phyloP scores from a whole-genome alignment of 2,329 filamentous ascomycete species.

The Fusarium sororula region DNA sequence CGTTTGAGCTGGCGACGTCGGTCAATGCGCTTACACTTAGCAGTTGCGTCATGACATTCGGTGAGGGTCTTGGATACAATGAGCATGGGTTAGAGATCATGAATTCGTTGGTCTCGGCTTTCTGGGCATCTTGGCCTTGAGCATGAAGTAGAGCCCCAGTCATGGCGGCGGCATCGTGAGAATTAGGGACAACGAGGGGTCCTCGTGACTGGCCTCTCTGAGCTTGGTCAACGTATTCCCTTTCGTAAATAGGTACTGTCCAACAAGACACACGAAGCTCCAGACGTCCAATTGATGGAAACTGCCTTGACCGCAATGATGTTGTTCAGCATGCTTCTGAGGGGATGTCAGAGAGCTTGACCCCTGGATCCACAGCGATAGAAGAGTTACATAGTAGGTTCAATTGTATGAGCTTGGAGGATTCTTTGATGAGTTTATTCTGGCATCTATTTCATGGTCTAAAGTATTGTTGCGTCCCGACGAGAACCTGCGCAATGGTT shows the following conservation, averaged over 20 bases:
- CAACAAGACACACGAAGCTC: no score
- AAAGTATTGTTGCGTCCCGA: neutral
- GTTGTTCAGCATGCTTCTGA: neutral
- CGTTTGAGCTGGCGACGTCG: conserved; percentile 7
- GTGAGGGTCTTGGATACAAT: neutral
- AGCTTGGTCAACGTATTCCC: neutral
- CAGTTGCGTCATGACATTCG: neutral
- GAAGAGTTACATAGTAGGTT: neutral
- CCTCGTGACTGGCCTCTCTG: neutral
- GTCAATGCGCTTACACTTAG: neutral
- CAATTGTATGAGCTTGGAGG: neutral
- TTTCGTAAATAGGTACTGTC: neutral
- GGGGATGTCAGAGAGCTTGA: neutral
- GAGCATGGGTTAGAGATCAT: neutral
- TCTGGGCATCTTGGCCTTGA: neutral
- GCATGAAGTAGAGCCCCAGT: neutral
- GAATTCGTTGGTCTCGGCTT: neutral
- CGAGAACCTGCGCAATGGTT: neutral
- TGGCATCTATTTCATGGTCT: neutral
- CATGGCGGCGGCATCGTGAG: neutral
- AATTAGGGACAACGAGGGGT: neutral
- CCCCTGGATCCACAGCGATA: no score
- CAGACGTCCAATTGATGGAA: neutral
- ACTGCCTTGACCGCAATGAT: neutral
- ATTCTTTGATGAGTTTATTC: neutral